Conservation (phyloP, 176 grass and related monocot species). For the Lolium perenne region DNA sequence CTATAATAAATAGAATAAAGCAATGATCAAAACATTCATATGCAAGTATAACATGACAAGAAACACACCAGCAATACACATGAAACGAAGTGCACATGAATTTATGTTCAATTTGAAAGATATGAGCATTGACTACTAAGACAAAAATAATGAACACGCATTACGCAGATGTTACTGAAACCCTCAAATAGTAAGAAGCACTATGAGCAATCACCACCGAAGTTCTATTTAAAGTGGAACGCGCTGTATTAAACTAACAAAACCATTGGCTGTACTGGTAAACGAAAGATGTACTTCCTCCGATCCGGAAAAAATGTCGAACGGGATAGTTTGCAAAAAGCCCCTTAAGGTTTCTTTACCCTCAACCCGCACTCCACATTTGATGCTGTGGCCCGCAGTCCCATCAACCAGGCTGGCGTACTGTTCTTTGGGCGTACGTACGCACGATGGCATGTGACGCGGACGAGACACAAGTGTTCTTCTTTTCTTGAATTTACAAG, state of each 20-base stretch:
- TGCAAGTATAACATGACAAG: constrained; percentile 36
- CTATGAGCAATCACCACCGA: constrained; percentile 9
- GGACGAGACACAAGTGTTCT: too few relatives aligned
- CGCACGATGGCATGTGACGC: too few relatives aligned
- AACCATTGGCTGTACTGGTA: constrained; percentile 7
- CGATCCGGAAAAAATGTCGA: too few relatives aligned
- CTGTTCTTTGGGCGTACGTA: too few relatives aligned
- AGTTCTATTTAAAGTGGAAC: constrained; percentile 28
- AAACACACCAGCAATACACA: constrained; percentile 21
- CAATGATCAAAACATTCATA: constrained; percentile 13
- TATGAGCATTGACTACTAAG: neutral
- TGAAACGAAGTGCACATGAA: constrained; percentile 21
- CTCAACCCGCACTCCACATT: too few relatives aligned
- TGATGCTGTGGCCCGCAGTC: too few relatives aligned
- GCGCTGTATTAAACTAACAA: constrained; percentile 8
- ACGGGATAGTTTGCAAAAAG: too few relatives aligned
- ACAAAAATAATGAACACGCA: constrained; percentile 36
- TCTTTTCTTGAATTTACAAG: too few relatives aligned
- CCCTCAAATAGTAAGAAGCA: constrained; percentile 35
- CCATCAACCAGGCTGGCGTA: too few relatives aligned
- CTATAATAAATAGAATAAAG: constrained; percentile 35
- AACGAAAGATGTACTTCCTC: neutral
- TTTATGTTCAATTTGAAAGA: constrained; percentile 26
- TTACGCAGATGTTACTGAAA: neutral
- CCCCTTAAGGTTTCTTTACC: too few relatives aligned